Evolutionary conservation across 805 yeast genomes (phyloP), one percentile per base, ranked within the genome.

Genomic region (Pichia thaimueangensis): DNA sequence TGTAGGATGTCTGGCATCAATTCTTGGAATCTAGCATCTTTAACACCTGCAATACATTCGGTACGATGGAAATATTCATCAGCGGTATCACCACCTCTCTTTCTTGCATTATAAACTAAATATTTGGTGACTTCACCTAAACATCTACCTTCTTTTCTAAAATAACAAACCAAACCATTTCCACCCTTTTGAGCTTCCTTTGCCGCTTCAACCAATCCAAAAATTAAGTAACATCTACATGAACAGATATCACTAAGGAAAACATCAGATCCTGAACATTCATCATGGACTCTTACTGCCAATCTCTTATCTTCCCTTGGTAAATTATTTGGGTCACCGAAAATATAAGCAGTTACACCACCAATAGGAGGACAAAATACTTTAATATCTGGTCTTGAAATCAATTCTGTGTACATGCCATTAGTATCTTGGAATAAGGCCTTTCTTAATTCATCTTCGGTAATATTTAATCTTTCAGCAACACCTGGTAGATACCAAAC

Each of bases 401-500:
- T 67, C 50, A 79, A 65, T 59, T 79, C 85, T 13, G 85, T 84
- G 56, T 78, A 79, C 73, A 79, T 77, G 31, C 85, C 84, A 52
- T 80, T 81, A 37, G 85, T 79, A 55, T 79, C 84, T 55, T 79
- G 79, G 55, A 79, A 79, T 48, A 79, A 63, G 4, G 81, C 76
- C 38, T 76, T 70, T 56, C 85, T 70, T 37, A 79, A 65, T 37
- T 74, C 74, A 15, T 56, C 60, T 53, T 79, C 86, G 25, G 74
- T 63, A 47, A 79, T 71, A 23, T 73, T 74, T 53, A 79, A 73
- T 53, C 82, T 73, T 56, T 74, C 67, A 22, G 85, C 86, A 45
- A 79, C 80, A 22, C 82, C 83, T 3, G 86, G 86, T 44, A 79
- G 64, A 52, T 76, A 71, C 85, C 86, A 79, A 30, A 79, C 84